Base-by-base conservation (phyloP, 257 asterid species). In the Nicotiana obtusifolia region DNA sequence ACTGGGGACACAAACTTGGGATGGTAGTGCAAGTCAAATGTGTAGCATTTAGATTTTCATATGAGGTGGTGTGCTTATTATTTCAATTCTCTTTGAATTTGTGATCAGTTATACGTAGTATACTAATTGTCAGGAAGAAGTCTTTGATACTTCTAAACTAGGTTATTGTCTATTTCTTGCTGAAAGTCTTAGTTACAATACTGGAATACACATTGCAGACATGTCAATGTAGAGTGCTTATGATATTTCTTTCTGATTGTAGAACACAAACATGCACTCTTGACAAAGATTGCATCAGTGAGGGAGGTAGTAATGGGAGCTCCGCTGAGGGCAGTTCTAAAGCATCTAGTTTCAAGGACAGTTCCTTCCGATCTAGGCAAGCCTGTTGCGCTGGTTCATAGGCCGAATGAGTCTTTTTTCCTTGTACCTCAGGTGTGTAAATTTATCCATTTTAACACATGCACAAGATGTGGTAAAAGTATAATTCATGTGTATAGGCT, bases 251-350 rank as follows among this genome's bases (percentile, higher is more conserved):
- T 84, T 64, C 41, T 76, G 15, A 83, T 24, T 85, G 61, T 81
- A 94, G 98, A 91, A 78, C 89, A 88, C 30, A 91, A 89, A 82
- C 91, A 91, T 78, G 88, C 93, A 41, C 84, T 91, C 81, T 81
- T 95, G 88, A 84, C 91, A 78, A 94, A 90, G 93, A 87, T 94
- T 89, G 95, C 97, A 83, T 94, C 99, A 11, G 85, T 95, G 80
- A 86, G 97, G 89, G 99, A 95, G 89, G 91, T 94, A 69, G 99
- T 95, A 47, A 88, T 90, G 86, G 97, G 99, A 76, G 99, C 98
- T 11, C 99, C 97, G 64, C 79, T 95, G 84, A 91, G 95, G 88
- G 97, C 86, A 20, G 71, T 91, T 86, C 85, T 94, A n/a, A 95
- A 89, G 84, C 96, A 90, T 67, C 93, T 95, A 84, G 83, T 88